Evolutionary conservation across 257 asterid genomes (phyloP), one percentile per base, ranked within the genome.

Genomic region (Solanum raphanifolium): DNA sequence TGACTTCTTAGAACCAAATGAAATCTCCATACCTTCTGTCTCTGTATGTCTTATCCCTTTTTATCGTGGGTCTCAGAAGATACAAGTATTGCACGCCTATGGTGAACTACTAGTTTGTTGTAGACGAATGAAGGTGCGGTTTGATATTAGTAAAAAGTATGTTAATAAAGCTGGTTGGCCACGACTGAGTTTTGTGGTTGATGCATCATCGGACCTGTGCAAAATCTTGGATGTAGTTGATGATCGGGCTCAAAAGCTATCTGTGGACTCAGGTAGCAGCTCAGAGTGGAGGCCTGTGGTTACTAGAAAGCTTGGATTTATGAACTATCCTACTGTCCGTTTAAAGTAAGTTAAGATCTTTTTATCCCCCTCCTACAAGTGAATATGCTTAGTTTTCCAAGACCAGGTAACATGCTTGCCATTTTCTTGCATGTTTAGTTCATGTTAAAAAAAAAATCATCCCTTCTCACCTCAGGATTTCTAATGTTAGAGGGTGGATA

Each of bases 231-330:
- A 97, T 1, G 86, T 72, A 69, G 89, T 88, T 92, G 98, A 97
- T 89, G 74, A 85, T 39, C 92, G 89, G 87, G 98, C 96, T 86
- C 90, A 88, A 72, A 93, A 91, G 87, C 89, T 93, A 55, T 94
- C 95, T 15, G 69, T 83, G 84, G 97, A 94, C 83, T 95, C 94
- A 66, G 94, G 97, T 87, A 94, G 98, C 92, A 87, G 71, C 66
- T 96, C 99, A 72, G 98, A 94, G 48, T 97, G 99, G 99, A 92
- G 96, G 91, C 94, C 94, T 87, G 92, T 92, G 66, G 96, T 97
- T 13, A 87, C 89, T 78, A 94, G 98, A 90, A 96, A 94, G 90
- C 90, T 90, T 9, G 97, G 97, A 86, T 96, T 88, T 94, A 90
- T 31, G 88, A 94, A 94, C 91, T 90, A 65, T 71, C 98, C 99